Evolutionary conservation across 1,284 basidiomycete species (phyloP).

Genomic region (Melampsora larici-populina): DNA sequence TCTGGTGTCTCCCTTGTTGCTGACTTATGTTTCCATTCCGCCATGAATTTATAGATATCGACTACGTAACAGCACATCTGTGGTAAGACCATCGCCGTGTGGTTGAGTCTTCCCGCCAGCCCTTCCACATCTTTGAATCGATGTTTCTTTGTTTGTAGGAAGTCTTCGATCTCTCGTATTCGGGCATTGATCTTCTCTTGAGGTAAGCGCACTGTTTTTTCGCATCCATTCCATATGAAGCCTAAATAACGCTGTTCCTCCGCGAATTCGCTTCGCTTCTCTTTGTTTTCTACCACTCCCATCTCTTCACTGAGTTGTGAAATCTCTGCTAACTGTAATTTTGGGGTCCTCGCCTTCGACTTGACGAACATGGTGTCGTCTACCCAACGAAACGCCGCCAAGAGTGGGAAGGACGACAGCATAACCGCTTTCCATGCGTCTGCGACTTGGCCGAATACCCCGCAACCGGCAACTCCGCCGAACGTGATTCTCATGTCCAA

Average conservation of each 20-base stretch:
- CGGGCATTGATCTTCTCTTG: background rate
- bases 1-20: background rate
- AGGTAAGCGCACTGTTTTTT: background rate
- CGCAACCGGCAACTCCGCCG: slow-evolving; percentile 10
- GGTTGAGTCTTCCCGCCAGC: background rate
- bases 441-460: background rate
- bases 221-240: background rate
- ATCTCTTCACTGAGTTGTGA: background rate
- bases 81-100: background rate
- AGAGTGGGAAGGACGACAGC: background rate
- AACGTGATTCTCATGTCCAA: background rate
- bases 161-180: background rate
- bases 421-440: background rate
- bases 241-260: background rate
- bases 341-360: background rate
- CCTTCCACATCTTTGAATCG: background rate
- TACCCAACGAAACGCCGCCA: background rate
- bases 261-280: background rate
- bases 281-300: background rate
- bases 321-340: background rate
- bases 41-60: background rate
- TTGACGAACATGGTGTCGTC: background rate
- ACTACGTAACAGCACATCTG: background rate
- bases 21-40: background rate
- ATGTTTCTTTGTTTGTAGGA: background rate